Conservation (phyloP, 805 yeast species). For the Spathaspora girioi region DNA sequence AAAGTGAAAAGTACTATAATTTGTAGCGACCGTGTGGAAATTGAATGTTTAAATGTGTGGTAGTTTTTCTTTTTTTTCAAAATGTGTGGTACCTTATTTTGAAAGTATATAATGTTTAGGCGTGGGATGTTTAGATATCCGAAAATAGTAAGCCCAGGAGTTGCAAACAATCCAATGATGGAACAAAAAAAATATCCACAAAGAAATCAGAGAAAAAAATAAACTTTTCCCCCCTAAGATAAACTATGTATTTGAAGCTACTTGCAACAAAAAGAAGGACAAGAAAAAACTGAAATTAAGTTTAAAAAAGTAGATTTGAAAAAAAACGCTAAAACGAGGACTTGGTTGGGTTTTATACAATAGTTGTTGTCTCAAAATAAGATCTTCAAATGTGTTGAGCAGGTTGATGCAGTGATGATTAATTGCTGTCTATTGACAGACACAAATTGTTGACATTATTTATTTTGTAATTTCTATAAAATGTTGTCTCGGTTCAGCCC, state of each 20-base stretch:
- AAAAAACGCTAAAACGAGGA: too few species aligned
- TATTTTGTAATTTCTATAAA: background rate
- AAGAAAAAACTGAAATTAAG: too few species aligned
- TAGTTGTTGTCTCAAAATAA: too few species aligned
- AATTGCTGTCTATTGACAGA: background rate
- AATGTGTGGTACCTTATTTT: background rate
- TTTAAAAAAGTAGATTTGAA: too few species aligned
- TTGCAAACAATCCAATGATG: background rate
- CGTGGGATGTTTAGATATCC: background rate
- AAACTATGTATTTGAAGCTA: too few species aligned
- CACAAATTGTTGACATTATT: background rate
- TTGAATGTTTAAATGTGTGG: background rate
- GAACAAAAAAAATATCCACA: background rate
- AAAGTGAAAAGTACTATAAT: too few species aligned
- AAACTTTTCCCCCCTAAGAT: background rate
- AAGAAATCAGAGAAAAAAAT: background rate
- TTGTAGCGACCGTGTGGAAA: too few species aligned
- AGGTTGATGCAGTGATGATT: background rate
- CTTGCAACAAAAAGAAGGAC: too few species aligned
- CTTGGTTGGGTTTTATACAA: too few species aligned
- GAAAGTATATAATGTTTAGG: background rate
- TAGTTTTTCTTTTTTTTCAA: background rate
- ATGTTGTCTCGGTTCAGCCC: background rate
- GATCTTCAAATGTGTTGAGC: too few species aligned
- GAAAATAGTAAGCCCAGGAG: background rate